Base-by-base conservation (phyloP, 352 stramenopile genomes). In the Sclerospora graminicola region DNA sequence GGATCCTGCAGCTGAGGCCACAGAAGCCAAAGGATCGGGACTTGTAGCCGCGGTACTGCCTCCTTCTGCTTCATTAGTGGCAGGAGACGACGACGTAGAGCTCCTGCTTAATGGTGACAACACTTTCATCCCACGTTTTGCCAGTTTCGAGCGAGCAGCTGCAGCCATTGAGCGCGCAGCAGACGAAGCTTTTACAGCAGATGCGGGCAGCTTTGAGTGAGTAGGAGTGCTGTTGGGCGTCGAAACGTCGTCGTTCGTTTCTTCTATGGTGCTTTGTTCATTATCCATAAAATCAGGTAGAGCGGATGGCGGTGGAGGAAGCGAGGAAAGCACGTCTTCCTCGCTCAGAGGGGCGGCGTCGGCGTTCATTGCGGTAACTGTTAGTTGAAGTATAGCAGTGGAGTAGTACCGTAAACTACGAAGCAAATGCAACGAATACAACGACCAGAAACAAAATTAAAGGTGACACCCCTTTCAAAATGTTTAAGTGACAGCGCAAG, bases 151-250 rank as follows among this genome's bases (percentile, higher is more conserved):
- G 14, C 55, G 59, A 15, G 69, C 63, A 1, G 54, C 43, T 2
- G 62, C 57, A 8, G 75, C 71, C 45, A 80, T 71, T 8, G 71
- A 78, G 20, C 75, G 66, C 27, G 75, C 71, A 3, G 66, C 53
- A 5, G 63, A 72, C 8, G 72, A 73, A 15, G 67, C 58, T 45
- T 65, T 65, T 2, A 47, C 41, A 0, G 67, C 50, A 3, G 60
- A 54, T 19, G 35, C 30, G 24, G 37, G 32, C 7, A 54, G 27
- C 8, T 60, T 56, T 8, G 61, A 38, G 4, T 15, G 48, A 3
- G 21, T 26, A 33, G 21, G 35, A 26, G 24, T 32, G 23, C 9
- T 3, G 16, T 13, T 9, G 18, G 33, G 18, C 0, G 13, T 33
- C 14, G 28, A 5, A 9, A n/a, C 21, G 41, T 51, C 49, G 8